Percentiles rank a stretch among this genome's conserved stretches.
phyloP scores from a whole-genome alignment of 2,329 filamentous ascomycete species.

The Cladosporium sp. region DNA sequence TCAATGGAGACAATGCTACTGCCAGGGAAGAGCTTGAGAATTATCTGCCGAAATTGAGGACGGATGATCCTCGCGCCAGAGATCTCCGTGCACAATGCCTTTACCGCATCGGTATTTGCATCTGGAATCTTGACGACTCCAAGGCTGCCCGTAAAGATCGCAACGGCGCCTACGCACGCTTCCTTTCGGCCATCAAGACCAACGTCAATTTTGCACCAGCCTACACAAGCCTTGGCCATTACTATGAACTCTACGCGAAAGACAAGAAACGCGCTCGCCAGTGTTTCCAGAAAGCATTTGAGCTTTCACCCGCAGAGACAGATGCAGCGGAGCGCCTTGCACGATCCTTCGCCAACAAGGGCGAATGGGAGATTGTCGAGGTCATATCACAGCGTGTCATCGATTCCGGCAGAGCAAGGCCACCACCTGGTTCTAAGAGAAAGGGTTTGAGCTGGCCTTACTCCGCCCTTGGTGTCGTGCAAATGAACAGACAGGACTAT shows the following conservation, averaged over 20 bases:
- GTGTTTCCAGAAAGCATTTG: constrained; percentile 94
- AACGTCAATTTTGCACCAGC: constrained; percentile 84
- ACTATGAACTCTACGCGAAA: constrained; percentile 84
- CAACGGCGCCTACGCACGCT: constrained; percentile 75
- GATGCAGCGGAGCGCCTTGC: constrained; percentile 83
- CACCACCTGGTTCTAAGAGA: constrained; percentile 85
- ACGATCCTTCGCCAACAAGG: constrained; percentile 76
- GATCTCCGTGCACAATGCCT: constrained; percentile 80
- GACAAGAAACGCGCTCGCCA: constrained; percentile 82
- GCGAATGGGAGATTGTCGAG: constrained; percentile 96
- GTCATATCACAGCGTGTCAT: constrained; percentile 85
- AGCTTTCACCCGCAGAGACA: constrained; percentile 81
- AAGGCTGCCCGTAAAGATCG: constrained; percentile 72
- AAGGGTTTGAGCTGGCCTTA: constrained; percentile 95
- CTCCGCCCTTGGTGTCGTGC: constrained; percentile 85
- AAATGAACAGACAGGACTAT: constrained; percentile 91
- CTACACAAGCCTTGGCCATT: constrained; percentile 86
- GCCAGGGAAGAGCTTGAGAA: constrained; percentile 66
- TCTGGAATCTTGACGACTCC: constrained; percentile 78
- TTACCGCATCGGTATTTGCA: constrained; percentile 79
- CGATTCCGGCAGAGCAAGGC: constrained; percentile 88
- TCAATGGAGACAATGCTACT: constrained; percentile 67
- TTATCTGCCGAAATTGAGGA: constrained; percentile 61
- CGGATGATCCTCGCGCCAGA: constrained; percentile 54
- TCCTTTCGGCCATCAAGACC: constrained; percentile 76